A percentile compares a stretch with the other conserved stretches of the same genome.
Conservation (phyloP, 176 grass and related monocot species). For the Carex myosuroides region DNA sequence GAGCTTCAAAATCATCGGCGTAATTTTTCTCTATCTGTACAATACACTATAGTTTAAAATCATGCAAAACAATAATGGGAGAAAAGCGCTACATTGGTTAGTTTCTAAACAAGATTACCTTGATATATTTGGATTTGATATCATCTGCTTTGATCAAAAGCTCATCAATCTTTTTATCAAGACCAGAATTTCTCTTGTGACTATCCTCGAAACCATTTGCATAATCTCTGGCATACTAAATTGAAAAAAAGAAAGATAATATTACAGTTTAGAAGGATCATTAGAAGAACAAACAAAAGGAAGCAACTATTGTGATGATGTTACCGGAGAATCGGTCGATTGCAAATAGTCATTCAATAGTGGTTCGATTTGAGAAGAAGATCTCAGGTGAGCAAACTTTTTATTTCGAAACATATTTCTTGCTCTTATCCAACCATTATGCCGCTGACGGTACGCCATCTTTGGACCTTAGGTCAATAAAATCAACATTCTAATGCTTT, state of each 20-base stretch:
- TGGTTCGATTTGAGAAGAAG: slow-evolving; percentile 30
- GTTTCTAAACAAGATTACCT: slow-evolving; percentile 3
- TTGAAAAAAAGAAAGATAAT: not conserved
- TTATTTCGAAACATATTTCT: slow-evolving; percentile 20
- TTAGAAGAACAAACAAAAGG: not conserved
- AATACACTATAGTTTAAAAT: slow-evolving; percentile 10
- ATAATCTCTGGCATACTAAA: slow-evolving; percentile 12
- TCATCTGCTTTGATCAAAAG: slow-evolving; percentile 5
- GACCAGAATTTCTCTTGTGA: slow-evolving; percentile 19
- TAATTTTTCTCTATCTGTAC: slow-evolving; percentile 16
- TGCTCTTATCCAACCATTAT: slow-evolving; percentile 10
- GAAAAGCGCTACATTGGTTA: not conserved
- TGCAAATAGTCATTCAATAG: slow-evolving; percentile 20
- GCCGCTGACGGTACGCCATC: not conserved
- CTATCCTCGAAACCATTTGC: not conserved
- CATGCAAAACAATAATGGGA: not conserved
- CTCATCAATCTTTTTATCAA: slow-evolving; percentile 19
- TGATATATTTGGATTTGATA: slow-evolving; percentile 18
- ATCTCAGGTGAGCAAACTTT: slow-evolving; percentile 4
- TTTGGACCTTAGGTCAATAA: not conserved
- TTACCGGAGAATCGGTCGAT: slow-evolving; percentile 22
- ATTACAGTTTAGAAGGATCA: not conserved
- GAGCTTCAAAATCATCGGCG: slow-evolving; percentile 1
- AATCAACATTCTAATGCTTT: not conserved
- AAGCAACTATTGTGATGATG: not conserved